A percentile compares a stretch with the other conserved stretches of the same genome.
These are phyloP conservation scores for Pythium insidiosum DNA, from an alignment of 352 stramenopile species.

Conservation along the genomic window DNA sequence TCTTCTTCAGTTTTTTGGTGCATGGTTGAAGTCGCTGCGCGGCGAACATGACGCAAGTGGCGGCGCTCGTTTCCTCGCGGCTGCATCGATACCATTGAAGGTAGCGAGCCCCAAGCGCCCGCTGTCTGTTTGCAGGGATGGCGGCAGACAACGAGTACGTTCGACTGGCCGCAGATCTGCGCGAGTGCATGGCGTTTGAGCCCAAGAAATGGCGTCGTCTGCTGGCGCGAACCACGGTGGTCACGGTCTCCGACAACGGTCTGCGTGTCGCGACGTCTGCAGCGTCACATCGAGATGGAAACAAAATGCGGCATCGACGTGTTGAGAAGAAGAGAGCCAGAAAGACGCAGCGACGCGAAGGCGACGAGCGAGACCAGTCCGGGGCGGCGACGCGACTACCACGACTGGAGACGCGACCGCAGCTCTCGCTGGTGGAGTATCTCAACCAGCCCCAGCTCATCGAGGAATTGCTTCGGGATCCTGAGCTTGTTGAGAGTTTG, in stretches of 20 bases:
- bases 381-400: not conserved
- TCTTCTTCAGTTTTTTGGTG: no score
- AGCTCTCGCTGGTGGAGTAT: conserved; percentile 8
- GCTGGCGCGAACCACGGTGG: conserved; percentile 24
- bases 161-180: conserved; percentile 32
- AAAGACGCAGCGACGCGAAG: not conserved
- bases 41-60: no score
- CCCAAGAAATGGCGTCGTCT: conserved; percentile 45
- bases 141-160: conserved; percentile 45
- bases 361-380: not conserved
- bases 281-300: no score
- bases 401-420: not conserved
- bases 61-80: no score
- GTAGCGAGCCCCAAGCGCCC: no score
- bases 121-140: no score
- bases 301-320: no score
- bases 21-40: no score
- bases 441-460: conserved; percentile 15
- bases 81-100: no score
- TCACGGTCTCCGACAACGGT: no score
- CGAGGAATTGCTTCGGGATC: conserved; percentile 13
- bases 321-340: conserved; percentile 23
- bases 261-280: no score
- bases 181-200: conserved; percentile 44
- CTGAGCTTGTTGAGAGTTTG: not conserved